Conservation (phyloP, 1,284 basidiomycete genomes). For the Ceratobasidium sp. region DNA sequence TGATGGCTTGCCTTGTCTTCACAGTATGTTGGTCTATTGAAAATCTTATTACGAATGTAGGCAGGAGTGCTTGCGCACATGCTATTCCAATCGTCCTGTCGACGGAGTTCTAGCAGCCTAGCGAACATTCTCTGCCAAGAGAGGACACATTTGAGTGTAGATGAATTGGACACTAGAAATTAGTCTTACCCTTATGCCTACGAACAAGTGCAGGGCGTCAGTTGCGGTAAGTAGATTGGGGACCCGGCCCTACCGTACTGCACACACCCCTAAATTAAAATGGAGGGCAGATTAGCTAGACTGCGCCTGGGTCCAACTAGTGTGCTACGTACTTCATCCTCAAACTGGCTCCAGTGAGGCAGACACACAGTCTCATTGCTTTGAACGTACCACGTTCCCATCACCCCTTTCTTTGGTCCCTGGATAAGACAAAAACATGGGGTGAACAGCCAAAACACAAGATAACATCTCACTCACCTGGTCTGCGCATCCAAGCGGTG, state of each 20-base stretch:
- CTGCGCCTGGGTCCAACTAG: not conserved
- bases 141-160: not conserved
- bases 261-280: conserved; percentile 19
- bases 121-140: conserved; percentile 19
- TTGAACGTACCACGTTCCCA: conserved; percentile 34
- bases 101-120: conserved; percentile 9
- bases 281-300: not conserved
- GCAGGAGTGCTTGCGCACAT: conserved; percentile 34
- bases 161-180: not conserved
- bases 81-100: conserved; percentile 31
- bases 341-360: conserved; percentile 34
- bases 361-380: conserved; percentile 31
- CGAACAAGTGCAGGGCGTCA: not conserved
- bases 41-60: not conserved
- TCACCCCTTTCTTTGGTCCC: conserved; percentile 34
- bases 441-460: too few species aligned
- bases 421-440: not conserved
- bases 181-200: conserved; percentile 18
- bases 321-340: conserved; percentile 21
- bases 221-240: not conserved
- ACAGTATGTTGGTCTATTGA: conserved; percentile 15
- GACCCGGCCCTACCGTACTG: conserved; percentile 20
- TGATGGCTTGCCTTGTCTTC: conserved; percentile 23
- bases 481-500: conserved; percentile 30
- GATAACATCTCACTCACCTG: not conserved